phyloP scores from a whole-genome alignment of 345 rosid genomes.

The Eucalyptus curtisii region DNA sequence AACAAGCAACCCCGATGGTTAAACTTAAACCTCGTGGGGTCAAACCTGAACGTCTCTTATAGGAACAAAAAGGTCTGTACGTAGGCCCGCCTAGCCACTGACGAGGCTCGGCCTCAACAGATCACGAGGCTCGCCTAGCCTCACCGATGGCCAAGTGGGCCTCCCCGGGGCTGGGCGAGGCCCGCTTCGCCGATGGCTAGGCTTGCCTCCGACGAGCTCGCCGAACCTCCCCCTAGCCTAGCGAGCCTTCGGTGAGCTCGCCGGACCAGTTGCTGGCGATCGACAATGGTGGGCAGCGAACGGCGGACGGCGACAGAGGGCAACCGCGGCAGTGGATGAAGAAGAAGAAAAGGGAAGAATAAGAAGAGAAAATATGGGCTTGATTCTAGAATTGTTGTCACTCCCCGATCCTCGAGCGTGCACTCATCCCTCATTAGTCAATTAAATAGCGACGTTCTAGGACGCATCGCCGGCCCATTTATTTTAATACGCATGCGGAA shows the following conservation, averaged over 20 bases:
- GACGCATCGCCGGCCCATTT: too few species aligned
- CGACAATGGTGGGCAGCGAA: rapidly evolving
- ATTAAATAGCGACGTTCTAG: too few species aligned
- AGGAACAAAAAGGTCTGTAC: neutral
- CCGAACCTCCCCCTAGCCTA: too few species aligned
- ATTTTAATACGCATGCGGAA: too few species aligned
- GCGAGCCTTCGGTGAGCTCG: too few species aligned
- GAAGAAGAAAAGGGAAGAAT: too few species aligned
- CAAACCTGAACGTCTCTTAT: neutral
- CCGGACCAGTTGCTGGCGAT: rapidly evolving
- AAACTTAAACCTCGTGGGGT: neutral
- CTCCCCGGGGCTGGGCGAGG: too few species aligned
- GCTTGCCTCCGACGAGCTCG: rapidly evolving
- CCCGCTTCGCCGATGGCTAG: rapidly evolving
- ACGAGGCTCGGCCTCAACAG: rapidly evolving
- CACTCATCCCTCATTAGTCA: too few species aligned
- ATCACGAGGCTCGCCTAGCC: rapidly evolving
- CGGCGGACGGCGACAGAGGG: rapidly evolving
- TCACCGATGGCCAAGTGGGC: rapidly evolving
- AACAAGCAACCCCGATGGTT: neutral
- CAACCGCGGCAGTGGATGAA: rapidly evolving
- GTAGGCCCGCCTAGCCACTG: rapidly evolving
- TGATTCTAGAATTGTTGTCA: too few species aligned
- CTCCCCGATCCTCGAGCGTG: too few species aligned
- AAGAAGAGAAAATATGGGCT: too few species aligned